These are phyloP conservation scores for Guadua angustifolia DNA, from an alignment of 176 grass and related monocot species.

Conservation along the genomic window DNA sequence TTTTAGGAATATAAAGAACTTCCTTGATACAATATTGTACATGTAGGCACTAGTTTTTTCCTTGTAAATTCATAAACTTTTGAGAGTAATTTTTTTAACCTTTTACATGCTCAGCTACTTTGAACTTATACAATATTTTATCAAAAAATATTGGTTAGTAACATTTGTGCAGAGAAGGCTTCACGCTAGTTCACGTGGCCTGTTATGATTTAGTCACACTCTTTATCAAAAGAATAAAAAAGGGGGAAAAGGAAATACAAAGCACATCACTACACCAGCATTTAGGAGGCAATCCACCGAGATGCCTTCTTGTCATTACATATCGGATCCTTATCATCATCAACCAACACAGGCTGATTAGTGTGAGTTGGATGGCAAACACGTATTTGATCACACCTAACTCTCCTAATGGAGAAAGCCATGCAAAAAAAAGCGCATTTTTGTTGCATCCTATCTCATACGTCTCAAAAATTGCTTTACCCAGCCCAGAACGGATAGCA, in stretches of 20 bases:
- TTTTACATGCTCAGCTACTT: not conserved
- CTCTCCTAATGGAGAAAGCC: not conserved
- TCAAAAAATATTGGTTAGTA: not conserved
- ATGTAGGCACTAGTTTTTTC: not conserved
- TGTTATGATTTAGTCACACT: conserved; percentile 40
- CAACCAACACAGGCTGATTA: not conserved
- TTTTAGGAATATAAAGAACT: no score
- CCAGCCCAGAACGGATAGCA: no score
- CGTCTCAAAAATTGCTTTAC: no score
- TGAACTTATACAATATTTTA: not conserved
- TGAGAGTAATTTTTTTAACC: not conserved
- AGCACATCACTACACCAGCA: not conserved
- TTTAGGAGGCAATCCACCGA: not conserved
- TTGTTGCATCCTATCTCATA: not conserved
- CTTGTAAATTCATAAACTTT: no score
- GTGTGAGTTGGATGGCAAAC: conserved; percentile 10
- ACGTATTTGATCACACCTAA: not conserved
- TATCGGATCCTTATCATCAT: conserved; percentile 10
- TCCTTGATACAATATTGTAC: not conserved
- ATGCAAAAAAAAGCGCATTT: not conserved
- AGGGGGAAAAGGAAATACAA: not conserved
- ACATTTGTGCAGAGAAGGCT: not conserved
- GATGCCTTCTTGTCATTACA: conserved; percentile 33
- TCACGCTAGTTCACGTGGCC: conserved; percentile 37
- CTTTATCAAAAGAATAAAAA: conserved; percentile 17